Percentiles rank a stretch among this genome's conserved stretches.
phyloP scores from a whole-genome alignment of 768 basidiomycete species.

The Tulasnella sp. region DNA sequence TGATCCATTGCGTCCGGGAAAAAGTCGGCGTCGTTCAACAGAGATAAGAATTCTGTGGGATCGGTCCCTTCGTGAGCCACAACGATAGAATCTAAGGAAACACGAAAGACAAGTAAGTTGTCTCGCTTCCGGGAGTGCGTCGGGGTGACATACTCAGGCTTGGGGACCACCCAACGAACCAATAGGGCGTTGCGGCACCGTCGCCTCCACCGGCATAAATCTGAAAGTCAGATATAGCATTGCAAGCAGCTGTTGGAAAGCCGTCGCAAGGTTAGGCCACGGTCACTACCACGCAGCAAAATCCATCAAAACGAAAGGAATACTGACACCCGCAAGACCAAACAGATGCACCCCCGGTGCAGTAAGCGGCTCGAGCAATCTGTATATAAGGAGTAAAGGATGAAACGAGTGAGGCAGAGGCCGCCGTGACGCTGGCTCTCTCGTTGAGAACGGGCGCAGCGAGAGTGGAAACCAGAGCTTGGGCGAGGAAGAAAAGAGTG shows the following conservation, averaged over 20 bases:
- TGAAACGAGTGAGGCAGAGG: slow-evolving; percentile 13
- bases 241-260: slow-evolving; percentile 22
- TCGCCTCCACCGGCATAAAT: slow-evolving; percentile 32
- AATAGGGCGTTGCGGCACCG: slow-evolving; percentile 29
- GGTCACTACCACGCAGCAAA: background rate
- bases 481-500: background rate
- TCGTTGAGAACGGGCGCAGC: slow-evolving; percentile 23
- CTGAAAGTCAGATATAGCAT: slow-evolving; percentile 25
- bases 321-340: slow-evolving; percentile 33
- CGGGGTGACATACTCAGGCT: background rate
- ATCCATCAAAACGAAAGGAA: background rate
- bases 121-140: background rate
- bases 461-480: background rate
- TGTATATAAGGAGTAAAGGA: slow-evolving; percentile 14
- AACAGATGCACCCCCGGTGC: background rate
- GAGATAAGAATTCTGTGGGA: slow-evolving; percentile 31
- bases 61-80: slow-evolving; percentile 36
- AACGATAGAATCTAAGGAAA: slow-evolving; percentile 8
- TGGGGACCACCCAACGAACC: slow-evolving; percentile 33
- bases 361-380: slow-evolving; percentile 34
- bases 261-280: background rate
- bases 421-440: slow-evolving; percentile 20
- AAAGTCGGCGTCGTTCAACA: slow-evolving; percentile 16
- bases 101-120: background rate
- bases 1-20: background rate